Base-by-base conservation (phyloP, 805 yeast genomes). In the Metschnikowia amazonensis region DNA sequence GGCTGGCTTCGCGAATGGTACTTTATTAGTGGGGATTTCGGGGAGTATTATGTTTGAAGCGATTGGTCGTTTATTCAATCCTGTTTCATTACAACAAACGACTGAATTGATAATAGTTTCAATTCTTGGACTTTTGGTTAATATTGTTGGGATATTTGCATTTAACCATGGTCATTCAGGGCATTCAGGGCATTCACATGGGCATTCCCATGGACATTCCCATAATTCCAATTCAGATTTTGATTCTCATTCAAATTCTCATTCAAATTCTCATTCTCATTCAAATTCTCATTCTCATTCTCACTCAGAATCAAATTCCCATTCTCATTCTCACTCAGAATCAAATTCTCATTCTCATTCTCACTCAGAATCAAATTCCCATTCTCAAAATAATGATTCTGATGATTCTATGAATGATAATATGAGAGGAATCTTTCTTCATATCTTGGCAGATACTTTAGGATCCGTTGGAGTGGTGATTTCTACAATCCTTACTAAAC, bases 401-500 rank as follows among this genome's bases (percentile, higher is more conserved):
- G 25, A 39, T 2, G 43, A 30, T 9, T 53, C 46, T 16, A 60
- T 70, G 62, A 75, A 73, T 50, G 82, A 79, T 53, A 92, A 92
- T 62, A 86, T 92, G 95, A 82, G 84, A 47, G 99, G 99, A 11
- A 88, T 94, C 4, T 94, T 94, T 58, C 69, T 94, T 36, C 99
- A 94, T 57, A 86, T 94, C 25, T 62, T 94, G 36, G 99, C 99
- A 0, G 99, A 94, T 58, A 90, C 98, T 0, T 69, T 94, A 33
- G 99, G 99, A 0, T 92, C 98, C 0, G 95, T 90, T 0, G 98
- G 98, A 5, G 99, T 95, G 14, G 90, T 94, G n/a, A 64, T 89
- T 1, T 89, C 97, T 0, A 92, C 99, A 0, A 44, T 89, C 4
- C 66, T 94, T 32, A 86, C 92, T 7, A 80, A 82, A 47, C 57